Evolutionary conservation across 1,284 basidiomycete species (phyloP).

Genomic region (Rhizoctonia solani): DNA sequence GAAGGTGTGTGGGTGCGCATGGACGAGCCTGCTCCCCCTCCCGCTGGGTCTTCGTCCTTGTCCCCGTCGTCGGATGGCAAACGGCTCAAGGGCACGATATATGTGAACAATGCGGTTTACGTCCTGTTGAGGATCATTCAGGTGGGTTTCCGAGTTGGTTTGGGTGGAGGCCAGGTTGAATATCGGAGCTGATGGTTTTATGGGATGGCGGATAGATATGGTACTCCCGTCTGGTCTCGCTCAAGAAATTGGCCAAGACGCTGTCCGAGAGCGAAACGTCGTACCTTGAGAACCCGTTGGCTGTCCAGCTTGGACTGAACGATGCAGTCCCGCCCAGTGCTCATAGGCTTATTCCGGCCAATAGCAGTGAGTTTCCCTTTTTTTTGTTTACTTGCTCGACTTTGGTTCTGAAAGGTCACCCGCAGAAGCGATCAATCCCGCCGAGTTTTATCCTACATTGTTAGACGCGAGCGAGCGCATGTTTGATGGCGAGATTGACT

Average conservation of each 20-base stretch:
- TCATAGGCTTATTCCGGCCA: constrained; percentile 39
- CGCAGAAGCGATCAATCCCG: constrained; percentile 53
- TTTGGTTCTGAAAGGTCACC: no score
- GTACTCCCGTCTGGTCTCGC: constrained; percentile 80
- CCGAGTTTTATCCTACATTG: constrained; percentile 84
- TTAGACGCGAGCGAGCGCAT: constrained; percentile 92
- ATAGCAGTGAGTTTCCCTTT: constrained; percentile 15
- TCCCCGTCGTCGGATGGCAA: constrained; percentile 36
- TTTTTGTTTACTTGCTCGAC: constrained; percentile 38
- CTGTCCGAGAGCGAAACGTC: constrained; percentile 39
- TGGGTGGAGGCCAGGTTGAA: no score
- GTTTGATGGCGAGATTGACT: constrained; percentile 92
- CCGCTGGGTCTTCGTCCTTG: neutral
- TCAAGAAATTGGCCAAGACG: constrained; percentile 71
- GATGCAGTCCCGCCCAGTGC: constrained; percentile 52
- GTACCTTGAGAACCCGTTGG: constrained; percentile 51
- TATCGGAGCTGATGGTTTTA: constrained; percentile 25
- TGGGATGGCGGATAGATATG: constrained; percentile 61
- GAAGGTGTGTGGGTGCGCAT: constrained; percentile 38
- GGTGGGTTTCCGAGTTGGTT: no score
- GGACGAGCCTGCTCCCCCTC: constrained; percentile 32
- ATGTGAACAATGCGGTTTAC: constrained; percentile 93
- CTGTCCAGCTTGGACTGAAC: constrained; percentile 65
- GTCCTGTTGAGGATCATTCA: constrained; percentile 85
- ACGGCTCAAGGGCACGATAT: constrained; percentile 62